Evolutionary conservation across 257 asterid species (phyloP).

Genomic region (Nicotiana tabacum): DNA sequence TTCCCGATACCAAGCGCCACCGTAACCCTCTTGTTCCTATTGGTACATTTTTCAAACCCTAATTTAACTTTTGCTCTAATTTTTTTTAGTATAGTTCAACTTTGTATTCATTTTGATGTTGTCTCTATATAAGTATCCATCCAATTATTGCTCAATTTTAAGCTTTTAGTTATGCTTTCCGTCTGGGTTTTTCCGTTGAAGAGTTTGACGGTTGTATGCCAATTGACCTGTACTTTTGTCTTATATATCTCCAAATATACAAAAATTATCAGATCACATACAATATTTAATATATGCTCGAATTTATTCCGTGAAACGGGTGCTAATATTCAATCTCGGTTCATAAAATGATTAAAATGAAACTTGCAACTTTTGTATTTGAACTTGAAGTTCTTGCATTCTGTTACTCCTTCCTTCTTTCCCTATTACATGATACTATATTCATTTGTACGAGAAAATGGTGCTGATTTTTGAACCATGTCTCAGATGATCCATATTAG

Average conservation of each 20-base stretch:
- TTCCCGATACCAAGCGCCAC: conserved; percentile 56
- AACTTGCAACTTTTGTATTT: not conserved
- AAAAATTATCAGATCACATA: no score
- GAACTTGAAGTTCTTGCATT: not conserved
- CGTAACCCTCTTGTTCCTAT: conserved; percentile 79
- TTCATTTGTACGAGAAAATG: not conserved
- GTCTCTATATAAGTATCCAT: not conserved
- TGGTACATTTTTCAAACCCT: conserved; percentile 34
- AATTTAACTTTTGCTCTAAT: not conserved
- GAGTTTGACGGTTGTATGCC: not conserved
- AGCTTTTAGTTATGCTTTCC: not conserved
- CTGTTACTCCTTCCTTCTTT: no score
- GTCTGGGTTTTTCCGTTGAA: not conserved
- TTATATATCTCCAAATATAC: not conserved
- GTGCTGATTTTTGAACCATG: not conserved
- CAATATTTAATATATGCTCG: no score
- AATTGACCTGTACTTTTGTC: not conserved
- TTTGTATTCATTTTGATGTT: not conserved
- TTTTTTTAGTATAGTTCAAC: not conserved
- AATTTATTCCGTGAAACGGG: not conserved
- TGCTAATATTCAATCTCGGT: not conserved
- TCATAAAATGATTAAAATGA: not conserved
- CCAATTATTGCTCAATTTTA: not conserved
- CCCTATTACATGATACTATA: not conserved
- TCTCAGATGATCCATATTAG: not conserved